phyloP scores from a whole-genome alignment of 495 filamentous ascomycete species.

The Trichocladium antarcticum region DNA sequence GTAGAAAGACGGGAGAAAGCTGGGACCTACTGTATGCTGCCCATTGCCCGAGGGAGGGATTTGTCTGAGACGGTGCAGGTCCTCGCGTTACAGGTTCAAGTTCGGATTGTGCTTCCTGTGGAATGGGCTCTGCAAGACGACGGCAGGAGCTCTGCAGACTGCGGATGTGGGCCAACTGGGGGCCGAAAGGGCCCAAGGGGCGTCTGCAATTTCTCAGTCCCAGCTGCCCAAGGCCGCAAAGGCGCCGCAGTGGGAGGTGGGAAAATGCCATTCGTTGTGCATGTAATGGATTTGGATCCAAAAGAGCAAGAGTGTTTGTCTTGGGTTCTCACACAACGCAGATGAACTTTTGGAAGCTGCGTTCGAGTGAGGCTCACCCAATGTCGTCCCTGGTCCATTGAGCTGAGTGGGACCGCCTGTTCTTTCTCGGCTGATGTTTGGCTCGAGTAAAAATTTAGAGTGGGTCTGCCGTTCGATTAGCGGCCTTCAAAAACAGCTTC shows the following conservation, averaged over 20 bases:
- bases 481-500: conserved; percentile 14
- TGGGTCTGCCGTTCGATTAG: conserved; percentile 6
- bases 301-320: no score
- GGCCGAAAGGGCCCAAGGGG: neutral
- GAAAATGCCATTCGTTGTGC: conserved; percentile 16
- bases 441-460: conserved; percentile 11
- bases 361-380: neutral
- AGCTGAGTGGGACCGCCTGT: neutral
- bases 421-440: conserved; percentile 12
- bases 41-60: no score
- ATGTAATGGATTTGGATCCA: neutral
- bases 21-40: conserved; percentile 18
- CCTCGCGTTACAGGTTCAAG: no score
- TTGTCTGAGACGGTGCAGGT: no score
- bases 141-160: conserved; percentile 2
- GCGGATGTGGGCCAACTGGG: neutral
- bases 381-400: neutral
- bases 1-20: neutral
- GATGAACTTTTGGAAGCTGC: neutral
- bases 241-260: conserved; percentile 17
- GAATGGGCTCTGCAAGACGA: conserved; percentile 9
- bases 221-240: conserved; percentile 7
- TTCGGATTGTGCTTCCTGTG: no score
- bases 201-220: neutral
- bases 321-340: no score